Percentiles rank a stretch among this genome's conserved stretches.
phyloP scores from a whole-genome alignment of 805 yeast species.

The Lipomyces spencermartinsiae region DNA sequence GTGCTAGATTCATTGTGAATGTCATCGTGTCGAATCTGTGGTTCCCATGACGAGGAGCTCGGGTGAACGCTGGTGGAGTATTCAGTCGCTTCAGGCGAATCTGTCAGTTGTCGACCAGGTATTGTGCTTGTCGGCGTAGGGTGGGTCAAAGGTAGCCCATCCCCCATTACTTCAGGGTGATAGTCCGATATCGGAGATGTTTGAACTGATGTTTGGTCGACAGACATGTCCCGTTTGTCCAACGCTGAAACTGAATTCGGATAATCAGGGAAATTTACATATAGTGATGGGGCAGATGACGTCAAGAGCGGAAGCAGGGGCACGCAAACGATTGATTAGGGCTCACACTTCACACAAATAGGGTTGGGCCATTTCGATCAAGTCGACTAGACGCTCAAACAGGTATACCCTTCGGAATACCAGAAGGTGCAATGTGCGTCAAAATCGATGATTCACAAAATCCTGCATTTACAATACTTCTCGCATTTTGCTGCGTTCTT shows the following conservation, averaged over 20 bases:
- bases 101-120: background rate
- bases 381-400: conserved; percentile 55
- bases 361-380: no score
- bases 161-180: background rate
- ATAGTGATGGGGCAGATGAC: background rate
- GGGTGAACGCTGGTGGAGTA: background rate
- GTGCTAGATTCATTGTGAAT: background rate
- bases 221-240: background rate
- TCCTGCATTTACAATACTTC: conserved; percentile 52
- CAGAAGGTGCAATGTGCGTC: conserved; percentile 56
- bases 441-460: conserved; percentile 54
- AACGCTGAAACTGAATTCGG: no score
- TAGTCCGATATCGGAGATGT: background rate
- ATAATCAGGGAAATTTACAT: no score
- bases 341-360: no score
- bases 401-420: conserved; percentile 51
- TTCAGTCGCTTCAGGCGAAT: background rate
- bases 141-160: background rate
- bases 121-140: background rate
- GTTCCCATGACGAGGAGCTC: background rate
- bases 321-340: no score
- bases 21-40: background rate
- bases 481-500: conserved; percentile 56
- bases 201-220: background rate
- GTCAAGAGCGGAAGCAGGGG: background rate